phyloP scores from a whole-genome alignment of 805 yeast genomes.

The Kazachstania bromeliacearum region DNA sequence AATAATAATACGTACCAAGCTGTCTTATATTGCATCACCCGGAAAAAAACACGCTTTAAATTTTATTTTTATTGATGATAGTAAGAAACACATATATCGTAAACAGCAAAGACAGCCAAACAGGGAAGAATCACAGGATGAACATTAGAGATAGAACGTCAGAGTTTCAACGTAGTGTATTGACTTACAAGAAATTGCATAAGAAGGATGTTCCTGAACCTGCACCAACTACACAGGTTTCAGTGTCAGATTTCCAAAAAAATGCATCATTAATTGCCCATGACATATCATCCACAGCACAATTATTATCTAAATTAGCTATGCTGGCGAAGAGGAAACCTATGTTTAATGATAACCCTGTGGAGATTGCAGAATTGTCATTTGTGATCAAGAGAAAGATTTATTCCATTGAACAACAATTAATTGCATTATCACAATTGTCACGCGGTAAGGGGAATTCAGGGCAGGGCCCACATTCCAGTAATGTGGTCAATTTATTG shows the following conservation, averaged over 20 bases:
- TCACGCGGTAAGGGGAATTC: conserved; percentile 37
- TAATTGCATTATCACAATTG: conserved; percentile 67
- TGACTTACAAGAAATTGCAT: conserved; percentile 57
- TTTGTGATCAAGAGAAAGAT: conserved; percentile 48
- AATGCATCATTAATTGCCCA: conserved; percentile 77
- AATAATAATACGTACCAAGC: neutral
- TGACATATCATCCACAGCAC: conserved; percentile 82
- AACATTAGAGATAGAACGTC: conserved; percentile 70
- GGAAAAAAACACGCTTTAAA: too few species aligned
- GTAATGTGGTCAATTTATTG: conserved; percentile 76
- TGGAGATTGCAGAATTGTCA: conserved; percentile 87
- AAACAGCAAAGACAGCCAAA: too few species aligned
- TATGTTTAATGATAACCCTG: conserved; percentile 85
- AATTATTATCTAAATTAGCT: conserved; percentile 70
- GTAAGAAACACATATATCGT: too few species aligned
- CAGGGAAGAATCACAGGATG: conserved; percentile 10
- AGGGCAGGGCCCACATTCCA: conserved; percentile 54
- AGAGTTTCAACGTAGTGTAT: conserved; percentile 88
- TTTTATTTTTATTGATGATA: too few species aligned
- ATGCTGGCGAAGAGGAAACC: conserved; percentile 80
- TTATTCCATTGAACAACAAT: conserved; percentile 64
- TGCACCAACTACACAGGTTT: neutral
- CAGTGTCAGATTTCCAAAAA: conserved; percentile 47
- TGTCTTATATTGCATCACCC: too few species aligned
- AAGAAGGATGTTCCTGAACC: conserved; percentile 18